Evolutionary conservation across 1,284 basidiomycete species (phyloP), one percentile per base, ranked within the genome.

Genomic region (Vanrija humicola): DNA sequence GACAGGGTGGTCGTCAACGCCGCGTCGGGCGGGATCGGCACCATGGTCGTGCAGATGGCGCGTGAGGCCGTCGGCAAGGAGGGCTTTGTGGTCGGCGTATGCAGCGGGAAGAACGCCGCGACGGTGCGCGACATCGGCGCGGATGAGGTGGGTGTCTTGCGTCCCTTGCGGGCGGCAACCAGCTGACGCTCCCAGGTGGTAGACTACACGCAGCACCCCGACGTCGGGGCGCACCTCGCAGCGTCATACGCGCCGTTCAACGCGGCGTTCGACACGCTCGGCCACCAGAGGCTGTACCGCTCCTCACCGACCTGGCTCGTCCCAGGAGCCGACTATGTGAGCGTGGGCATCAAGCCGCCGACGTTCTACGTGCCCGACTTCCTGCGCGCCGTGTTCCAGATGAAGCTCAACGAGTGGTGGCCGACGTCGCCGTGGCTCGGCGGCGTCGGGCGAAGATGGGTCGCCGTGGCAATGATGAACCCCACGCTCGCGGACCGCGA

Each of bases 1-100:
- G 40, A 51, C 26, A 40, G 51, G 14, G 55, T 60, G 15, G 48
- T 60, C 8, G 19, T 60, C 21, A 56, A 54, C 21, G 58, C 48
- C 3, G 58, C 58, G 1, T 6, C 16, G 0, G 58, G 84, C 1
- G 75, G 82, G 3, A 84, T 87, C 1, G 87, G 86, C 0, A 77
- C 79, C 25, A 80, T 80, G 55, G 85, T 82, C 0, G 82, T 87
- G 42, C 85, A 88, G 64, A 74, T 87, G 26, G 43, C 52, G 3
- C 48, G 52, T 23, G 21, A 19, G 12, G 48, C 25, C 16, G 84
- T 85, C 2, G 85, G 84, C 58, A 77, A 79, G 1, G 77, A 79
- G 55, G 83, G 83, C 0, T 79, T 69, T 10, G 84, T 88, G 1
- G 77, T 82, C 9, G 80, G 80, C 0, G 82, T 80, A 3, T 84